A percentile compares a stretch with the other conserved stretches of the same genome.
These are phyloP conservation scores for Penicillium sclerotigenum DNA, from an alignment of 2,329 filamentous ascomycete genomes.

Conservation along the genomic window DNA sequence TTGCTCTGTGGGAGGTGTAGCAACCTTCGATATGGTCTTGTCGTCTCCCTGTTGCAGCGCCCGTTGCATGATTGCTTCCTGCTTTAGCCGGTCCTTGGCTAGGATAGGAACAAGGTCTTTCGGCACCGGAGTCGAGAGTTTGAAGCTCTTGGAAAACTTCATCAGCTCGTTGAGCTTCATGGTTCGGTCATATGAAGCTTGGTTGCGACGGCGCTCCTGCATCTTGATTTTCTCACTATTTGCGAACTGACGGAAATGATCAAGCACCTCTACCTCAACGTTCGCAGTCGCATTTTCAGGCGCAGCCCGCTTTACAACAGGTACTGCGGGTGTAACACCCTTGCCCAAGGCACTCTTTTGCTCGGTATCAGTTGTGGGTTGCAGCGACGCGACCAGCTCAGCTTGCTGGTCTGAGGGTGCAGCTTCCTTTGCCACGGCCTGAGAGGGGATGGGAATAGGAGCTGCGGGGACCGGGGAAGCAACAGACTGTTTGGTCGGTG, in stretches of 20 bases:
- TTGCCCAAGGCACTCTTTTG: slow-evolving; percentile 27
- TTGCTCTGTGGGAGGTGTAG: slow-evolving; percentile 47
- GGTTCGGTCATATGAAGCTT: slow-evolving; percentile 71
- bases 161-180: slow-evolving; percentile 91
- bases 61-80: slow-evolving; percentile 87
- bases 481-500: slow-evolving; percentile 77
- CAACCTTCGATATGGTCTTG: slow-evolving; percentile 47
- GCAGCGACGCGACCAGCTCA: slow-evolving; percentile 21
- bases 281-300: slow-evolving; percentile 57
- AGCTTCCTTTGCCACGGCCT: slow-evolving; percentile 28
- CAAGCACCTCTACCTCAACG: slow-evolving; percentile 59
- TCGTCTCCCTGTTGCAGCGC: slow-evolving; percentile 71
- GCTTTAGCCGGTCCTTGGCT: slow-evolving; percentile 92
- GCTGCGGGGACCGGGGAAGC: slow-evolving; percentile 58
- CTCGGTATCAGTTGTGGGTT: slow-evolving; percentile 25
- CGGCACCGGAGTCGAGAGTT: slow-evolving; percentile 87
- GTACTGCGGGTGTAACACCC: slow-evolving; percentile 7
- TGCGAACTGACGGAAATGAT: slow-evolving; percentile 64
- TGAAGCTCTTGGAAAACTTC: slow-evolving; percentile 92
- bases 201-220: slow-evolving; percentile 55
- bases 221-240: slow-evolving; percentile 60
- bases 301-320: slow-evolving; percentile 30
- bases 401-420: slow-evolving; percentile 21
- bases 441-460: slow-evolving; percentile 23
- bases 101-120: slow-evolving; percentile 90